A percentile compares a stretch with the other conserved stretches of the same genome.
These are phyloP conservation scores for Lithocarpus polystachyus DNA, from an alignment of 306 rosid species.

Conservation along the genomic window DNA sequence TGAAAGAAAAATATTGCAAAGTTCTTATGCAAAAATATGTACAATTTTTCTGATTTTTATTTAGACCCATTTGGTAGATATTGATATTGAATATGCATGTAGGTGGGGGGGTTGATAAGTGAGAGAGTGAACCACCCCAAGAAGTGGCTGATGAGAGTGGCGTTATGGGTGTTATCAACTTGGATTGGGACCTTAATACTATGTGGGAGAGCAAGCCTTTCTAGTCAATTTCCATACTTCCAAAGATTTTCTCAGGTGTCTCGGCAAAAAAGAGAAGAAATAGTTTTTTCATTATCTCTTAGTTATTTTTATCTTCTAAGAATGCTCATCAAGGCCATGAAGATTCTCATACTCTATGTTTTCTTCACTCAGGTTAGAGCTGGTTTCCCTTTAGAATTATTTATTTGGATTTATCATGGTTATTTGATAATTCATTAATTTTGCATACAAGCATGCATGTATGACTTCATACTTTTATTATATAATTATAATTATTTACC, in stretches of 20 bases:
- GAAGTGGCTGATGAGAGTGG: conserved; percentile 33
- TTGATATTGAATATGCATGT: not conserved
- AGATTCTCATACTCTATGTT: conserved; percentile 47
- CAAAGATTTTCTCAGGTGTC: conserved; percentile 28
- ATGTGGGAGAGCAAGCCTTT: conserved; percentile 40
- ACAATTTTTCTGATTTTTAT: too few species aligned
- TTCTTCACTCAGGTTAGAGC: conserved; percentile 71
- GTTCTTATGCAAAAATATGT: too few species aligned
- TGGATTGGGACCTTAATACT: conserved; percentile 56
- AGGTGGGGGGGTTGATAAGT: conserved; percentile 50
- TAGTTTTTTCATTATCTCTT: conserved; percentile 46
- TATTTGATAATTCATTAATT: not conserved
- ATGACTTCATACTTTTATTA: not conserved
- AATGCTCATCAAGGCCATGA: conserved; percentile 42
- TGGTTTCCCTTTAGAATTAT: not conserved
- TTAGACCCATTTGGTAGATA: not conserved
- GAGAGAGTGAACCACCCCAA: conserved; percentile 53
- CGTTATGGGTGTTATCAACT: conserved; percentile 52
- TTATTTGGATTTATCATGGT: not conserved
- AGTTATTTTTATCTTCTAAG: conserved; percentile 39
- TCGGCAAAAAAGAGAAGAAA: conserved; percentile 35
- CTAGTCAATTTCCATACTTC: conserved; percentile 49
- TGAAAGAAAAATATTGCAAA: too few species aligned
- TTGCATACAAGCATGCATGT: not conserved
- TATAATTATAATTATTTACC: too few species aligned